phyloP scores from a whole-genome alignment of 2,329 filamentous ascomycete species.

The Eutypa lata region DNA sequence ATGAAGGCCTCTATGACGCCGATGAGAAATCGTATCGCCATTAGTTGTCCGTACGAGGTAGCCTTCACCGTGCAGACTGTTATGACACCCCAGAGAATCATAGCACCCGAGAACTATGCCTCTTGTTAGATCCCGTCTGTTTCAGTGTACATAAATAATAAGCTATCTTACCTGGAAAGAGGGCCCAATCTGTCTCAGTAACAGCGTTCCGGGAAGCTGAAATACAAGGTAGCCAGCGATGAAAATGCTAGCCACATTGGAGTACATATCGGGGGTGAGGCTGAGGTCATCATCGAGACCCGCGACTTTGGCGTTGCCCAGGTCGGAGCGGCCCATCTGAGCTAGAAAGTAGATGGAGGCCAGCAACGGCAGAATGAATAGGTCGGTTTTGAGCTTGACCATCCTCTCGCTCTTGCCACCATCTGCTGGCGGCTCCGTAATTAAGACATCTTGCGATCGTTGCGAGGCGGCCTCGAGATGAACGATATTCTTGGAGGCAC shows the following conservation, averaged over 20 bases:
- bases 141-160: not conserved
- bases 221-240: slow-evolving; percentile 17
- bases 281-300: slow-evolving; percentile 17
- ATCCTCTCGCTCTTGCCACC: not conserved
- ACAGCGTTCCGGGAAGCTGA: slow-evolving; percentile 21
- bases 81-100: slow-evolving; percentile 20
- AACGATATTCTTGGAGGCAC: not conserved
- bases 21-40: slow-evolving; percentile 17
- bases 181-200: slow-evolving; percentile 19
- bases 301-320: slow-evolving; percentile 22
- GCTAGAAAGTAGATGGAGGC: not conserved
- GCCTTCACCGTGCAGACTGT: slow-evolving; percentile 17
- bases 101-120: slow-evolving; percentile 4
- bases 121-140: slow-evolving; percentile 1
- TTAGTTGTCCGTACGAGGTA: slow-evolving; percentile 9
- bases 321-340: slow-evolving; percentile 19
- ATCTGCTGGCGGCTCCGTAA: not conserved
- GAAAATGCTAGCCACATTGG: slow-evolving; percentile 17
- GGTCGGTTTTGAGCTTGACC: not conserved
- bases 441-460: not conserved
- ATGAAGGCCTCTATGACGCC: slow-evolving; percentile 21
- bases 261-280: slow-evolving; percentile 14
- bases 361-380: not conserved
- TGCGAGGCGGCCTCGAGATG: not conserved
- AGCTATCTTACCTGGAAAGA: slow-evolving; percentile 13